Base-by-base conservation (phyloP, 2,329 filamentous ascomycete genomes). In the Aspergillus japonicus region DNA sequence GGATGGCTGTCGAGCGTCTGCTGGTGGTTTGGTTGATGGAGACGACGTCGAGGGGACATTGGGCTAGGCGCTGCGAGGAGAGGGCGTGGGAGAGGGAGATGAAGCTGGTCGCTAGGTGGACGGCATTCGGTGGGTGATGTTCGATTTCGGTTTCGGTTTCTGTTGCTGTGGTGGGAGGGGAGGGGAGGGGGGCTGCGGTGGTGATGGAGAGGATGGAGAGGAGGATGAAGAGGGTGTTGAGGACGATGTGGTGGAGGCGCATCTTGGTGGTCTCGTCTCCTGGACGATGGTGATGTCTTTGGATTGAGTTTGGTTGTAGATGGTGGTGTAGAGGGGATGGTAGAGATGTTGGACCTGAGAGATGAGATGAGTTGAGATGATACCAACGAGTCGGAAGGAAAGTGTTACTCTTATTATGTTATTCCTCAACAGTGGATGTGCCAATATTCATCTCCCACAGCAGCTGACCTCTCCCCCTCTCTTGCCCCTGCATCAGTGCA, bases 1-100 rank as follows among this genome's bases (percentile, higher is more conserved):
- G 12, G 33, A 29, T 10, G 7, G 1, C 39, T 44, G 14, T 8
- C 5, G 16, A 7, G 16, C 14, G 4, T 16, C 5, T 3, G 39
- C 12, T 19, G 5, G 39, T 44, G 39, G 39, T 44, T 8, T 44
- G 14, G 39, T 44, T 68, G 66, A 8, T 67, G 57, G 29, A 63
- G 12, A 71, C 35, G 23, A 62, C 47, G 11, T 47, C 21, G 3
- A 72, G 31, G 24, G 63, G 58, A 60, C 72, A 75, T 47, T 67
- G 65, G 47, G 58, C 57, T 8, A 63, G 39, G 16, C 39, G 39
- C 39, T 2, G 39, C 14, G 16, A 44, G 39, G 39, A n/a, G 14
- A 44, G 39, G 3, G 39, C 39, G 39, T 44, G 39, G 14, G 39
- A 44, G 39, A 44, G 39, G 12, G 39, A 44, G 39, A 44, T 44